phyloP scores from a whole-genome alignment of 345 rosid genomes.

The Punica granatum region DNA sequence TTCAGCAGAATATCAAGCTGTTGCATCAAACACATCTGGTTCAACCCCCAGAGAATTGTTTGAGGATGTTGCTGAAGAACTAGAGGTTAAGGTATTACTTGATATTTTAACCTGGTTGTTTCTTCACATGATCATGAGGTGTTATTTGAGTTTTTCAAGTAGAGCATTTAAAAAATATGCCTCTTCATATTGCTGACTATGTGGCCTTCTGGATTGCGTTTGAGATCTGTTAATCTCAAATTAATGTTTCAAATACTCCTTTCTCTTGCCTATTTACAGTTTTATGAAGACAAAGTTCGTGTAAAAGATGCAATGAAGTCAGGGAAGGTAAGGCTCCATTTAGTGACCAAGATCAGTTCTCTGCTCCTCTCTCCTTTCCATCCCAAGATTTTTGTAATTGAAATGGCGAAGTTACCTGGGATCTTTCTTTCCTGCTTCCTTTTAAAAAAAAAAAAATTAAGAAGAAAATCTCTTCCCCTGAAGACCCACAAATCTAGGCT shows the following conservation, averaged over 20 bases:
- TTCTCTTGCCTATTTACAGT: conserved; percentile 36
- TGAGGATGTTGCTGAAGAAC: conserved; percentile 76
- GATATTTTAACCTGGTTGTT: neutral
- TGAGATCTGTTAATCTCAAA: neutral
- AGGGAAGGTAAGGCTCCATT: conserved; percentile 43
- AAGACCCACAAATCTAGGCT: no score
- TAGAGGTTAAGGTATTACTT: conserved; percentile 64
- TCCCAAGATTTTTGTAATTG: neutral
- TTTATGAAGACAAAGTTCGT: conserved; percentile 69
- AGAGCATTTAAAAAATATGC: neutral
- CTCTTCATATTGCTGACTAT: neutral
- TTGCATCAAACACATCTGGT: conserved; percentile 82
- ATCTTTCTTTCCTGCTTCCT: neutral
- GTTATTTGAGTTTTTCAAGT: neutral
- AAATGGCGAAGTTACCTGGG: neutral
- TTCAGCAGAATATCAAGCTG: conserved; percentile 73
- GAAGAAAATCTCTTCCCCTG: no score
- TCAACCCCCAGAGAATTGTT: conserved; percentile 94
- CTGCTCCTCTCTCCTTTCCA: neutral
- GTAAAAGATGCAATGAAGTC: conserved; percentile 77
- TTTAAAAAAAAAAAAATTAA: no score
- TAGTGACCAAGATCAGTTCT: neutral
- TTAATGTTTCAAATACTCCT: conserved; percentile 1
- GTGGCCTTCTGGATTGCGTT: neutral
- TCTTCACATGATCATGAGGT: neutral